Conservation (phyloP, 768 basidiomycete genomes). For the Boletus fagicola region DNA sequence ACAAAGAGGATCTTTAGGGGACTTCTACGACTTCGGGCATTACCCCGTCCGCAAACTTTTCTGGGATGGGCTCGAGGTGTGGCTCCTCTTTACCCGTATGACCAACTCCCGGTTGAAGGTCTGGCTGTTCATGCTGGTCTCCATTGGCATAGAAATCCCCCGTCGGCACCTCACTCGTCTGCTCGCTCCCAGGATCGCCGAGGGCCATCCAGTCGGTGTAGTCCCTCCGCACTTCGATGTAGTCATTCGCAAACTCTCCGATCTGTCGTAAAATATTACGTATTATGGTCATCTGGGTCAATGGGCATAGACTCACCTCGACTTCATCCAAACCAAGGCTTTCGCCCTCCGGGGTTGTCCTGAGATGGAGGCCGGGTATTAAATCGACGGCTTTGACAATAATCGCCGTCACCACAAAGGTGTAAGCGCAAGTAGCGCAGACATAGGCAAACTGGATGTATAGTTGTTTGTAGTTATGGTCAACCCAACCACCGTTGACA, state of each 20-base stretch:
- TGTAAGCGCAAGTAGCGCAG: conserved; percentile 54
- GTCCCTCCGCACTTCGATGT: conserved; percentile 67
- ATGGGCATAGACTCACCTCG: conserved; percentile 45
- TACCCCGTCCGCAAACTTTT: conserved; percentile 11
- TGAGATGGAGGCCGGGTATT: conserved; percentile 57
- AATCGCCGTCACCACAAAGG: conserved; percentile 59
- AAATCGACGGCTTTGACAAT: conserved; percentile 57
- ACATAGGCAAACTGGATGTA: conserved; percentile 74
- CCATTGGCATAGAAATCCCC: conserved; percentile 27
- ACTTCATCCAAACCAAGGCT: conserved; percentile 66
- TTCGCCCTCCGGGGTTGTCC: conserved; percentile 55
- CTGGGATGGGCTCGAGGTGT: conserved; percentile 13
- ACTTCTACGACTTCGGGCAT: background rate
- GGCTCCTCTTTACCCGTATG: conserved; percentile 13
- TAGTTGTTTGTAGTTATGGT: conserved; percentile 75
- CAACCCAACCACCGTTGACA: conserved; percentile 65
- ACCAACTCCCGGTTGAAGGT: conserved; percentile 16
- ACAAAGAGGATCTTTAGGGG: background rate
- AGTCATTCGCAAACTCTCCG: conserved; percentile 68
- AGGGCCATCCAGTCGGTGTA: conserved; percentile 50
- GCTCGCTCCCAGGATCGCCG: conserved; percentile 18
- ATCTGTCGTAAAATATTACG: conserved; percentile 39
- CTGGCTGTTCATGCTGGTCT: conserved; percentile 40
- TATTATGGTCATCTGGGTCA: background rate
- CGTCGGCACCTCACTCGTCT: conserved; percentile 7